Percentiles rank a stretch among this genome's conserved stretches.
These are phyloP conservation scores for Phytophthora idaei DNA, from an alignment of 352 stramenopile species.

Conservation along the genomic window DNA sequence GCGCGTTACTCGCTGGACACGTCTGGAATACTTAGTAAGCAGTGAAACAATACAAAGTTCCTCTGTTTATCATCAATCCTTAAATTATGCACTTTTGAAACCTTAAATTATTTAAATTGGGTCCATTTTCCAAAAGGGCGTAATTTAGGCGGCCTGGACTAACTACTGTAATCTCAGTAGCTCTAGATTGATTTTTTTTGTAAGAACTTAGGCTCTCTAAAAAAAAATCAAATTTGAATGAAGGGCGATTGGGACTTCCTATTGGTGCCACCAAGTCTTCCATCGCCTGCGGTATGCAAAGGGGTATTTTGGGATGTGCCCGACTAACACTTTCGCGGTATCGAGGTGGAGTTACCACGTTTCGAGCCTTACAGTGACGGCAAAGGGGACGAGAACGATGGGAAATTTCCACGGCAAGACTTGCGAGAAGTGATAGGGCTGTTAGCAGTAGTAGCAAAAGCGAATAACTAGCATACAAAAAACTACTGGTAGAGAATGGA, in stretches of 20 bases:
- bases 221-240: too few relatives aligned
- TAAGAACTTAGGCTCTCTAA: too few relatives aligned
- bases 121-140: too few relatives aligned
- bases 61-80: too few relatives aligned
- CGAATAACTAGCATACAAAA: conserved; percentile 29
- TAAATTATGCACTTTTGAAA: too few relatives aligned
- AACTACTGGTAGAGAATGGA: conserved; percentile 21
- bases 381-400: neutral
- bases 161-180: too few relatives aligned
- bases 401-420: conserved; percentile 1
- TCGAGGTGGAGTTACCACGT: conserved; percentile 24
- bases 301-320: conserved; percentile 11
- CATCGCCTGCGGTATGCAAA: conserved; percentile 21
- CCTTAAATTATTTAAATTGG: too few relatives aligned
- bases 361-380: conserved; percentile 6
- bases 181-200: too few relatives aligned
- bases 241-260: conserved; percentile 23
- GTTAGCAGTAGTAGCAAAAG: conserved; percentile 25
- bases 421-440: conserved; percentile 24
- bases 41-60: too few relatives aligned
- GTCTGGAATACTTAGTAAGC: too few relatives aligned
- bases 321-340: conserved; percentile 16
- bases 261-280: conserved; percentile 20
- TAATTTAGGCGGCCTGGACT: too few relatives aligned
- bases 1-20: too few relatives aligned